These are phyloP conservation scores for Dillenia turbinata DNA, from an alignment of 164 flowering plant species.

Conservation along the genomic window DNA sequence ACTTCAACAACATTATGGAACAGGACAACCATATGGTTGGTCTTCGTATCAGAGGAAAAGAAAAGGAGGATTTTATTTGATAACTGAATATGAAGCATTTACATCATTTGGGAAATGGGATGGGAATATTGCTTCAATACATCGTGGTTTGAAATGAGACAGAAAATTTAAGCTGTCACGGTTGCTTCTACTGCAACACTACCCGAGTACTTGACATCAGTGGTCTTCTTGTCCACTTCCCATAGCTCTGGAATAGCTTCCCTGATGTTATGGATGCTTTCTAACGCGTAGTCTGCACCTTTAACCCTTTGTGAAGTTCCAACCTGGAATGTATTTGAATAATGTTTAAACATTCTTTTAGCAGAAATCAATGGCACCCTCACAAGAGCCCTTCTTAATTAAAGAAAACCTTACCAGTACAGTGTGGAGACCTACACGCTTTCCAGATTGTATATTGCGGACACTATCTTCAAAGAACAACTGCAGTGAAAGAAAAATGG, in stretches of 20 bases:
- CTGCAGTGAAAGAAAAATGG: too few species aligned
- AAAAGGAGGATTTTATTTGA: too few species aligned
- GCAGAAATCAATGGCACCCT: neutral
- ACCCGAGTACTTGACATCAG: conserved; percentile 33
- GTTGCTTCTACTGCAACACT: conserved; percentile 40
- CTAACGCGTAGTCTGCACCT: conserved; percentile 57
- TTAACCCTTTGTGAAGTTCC: conserved; percentile 43
- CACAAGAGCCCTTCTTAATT: neutral
- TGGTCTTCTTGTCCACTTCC: conserved; percentile 26
- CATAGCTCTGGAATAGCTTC: conserved; percentile 61
- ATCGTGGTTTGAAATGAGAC: neutral
- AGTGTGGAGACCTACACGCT: neutral
- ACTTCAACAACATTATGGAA: too few species aligned
- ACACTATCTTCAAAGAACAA: neutral
- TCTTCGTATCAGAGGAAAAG: too few species aligned
- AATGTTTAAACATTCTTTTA: neutral
- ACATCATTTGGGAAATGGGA: too few species aligned
- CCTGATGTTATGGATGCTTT: conserved; percentile 55
- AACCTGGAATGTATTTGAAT: conserved; percentile 23
- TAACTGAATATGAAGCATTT: too few species aligned
- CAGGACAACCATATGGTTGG: too few species aligned
- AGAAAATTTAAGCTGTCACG: conserved; percentile 38
- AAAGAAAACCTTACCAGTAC: neutral
- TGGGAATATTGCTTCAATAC: too few species aligned
- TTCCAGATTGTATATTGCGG: neutral